A percentile compares a stretch with the other conserved stretches of the same genome.
phyloP scores from a whole-genome alignment of 768 basidiomycete genomes.

The Amanita rubescens region DNA sequence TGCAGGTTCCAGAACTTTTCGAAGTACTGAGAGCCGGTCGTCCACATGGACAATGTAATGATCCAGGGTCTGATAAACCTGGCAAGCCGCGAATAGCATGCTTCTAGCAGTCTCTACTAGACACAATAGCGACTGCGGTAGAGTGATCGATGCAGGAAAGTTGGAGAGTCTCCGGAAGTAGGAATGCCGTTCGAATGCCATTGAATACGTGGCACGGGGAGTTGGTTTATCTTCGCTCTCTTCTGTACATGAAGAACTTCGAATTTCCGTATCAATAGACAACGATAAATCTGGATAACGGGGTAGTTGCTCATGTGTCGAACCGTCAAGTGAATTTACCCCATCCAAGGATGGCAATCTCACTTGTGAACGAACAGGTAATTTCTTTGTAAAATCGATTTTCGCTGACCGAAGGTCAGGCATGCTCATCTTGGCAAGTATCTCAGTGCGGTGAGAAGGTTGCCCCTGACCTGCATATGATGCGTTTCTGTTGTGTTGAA shows the following conservation, averaged over 20 bases:
- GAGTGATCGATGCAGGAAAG: conserved; percentile 56
- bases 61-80: conserved; percentile 83
- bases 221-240: conserved; percentile 17
- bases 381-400: conserved; percentile 27
- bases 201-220: conserved; percentile 41
- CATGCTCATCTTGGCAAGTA: conserved; percentile 71
- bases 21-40: conserved; percentile 72
- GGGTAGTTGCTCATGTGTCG: conserved; percentile 22
- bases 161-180: conserved; percentile 93
- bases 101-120: conserved; percentile 88
- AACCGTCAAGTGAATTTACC: background rate
- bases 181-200: conserved; percentile 78
- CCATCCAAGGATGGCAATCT: background rate
- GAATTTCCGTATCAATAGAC: background rate
- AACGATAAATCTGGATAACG: conserved; percentile 23
- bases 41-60: conserved; percentile 83
- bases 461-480: conserved; percentile 38
- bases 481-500: conserved; percentile 41
- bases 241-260: conserved; percentile 13
- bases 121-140: conserved; percentile 61
- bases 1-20: conserved; percentile 82
- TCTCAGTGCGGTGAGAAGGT: conserved; percentile 27
- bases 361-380: conserved; percentile 2
- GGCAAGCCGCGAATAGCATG: conserved; percentile 85
- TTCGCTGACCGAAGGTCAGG: conserved; percentile 68